Conservation (phyloP, 257 asterid genomes). For the Nicotiana obtusifolia region DNA sequence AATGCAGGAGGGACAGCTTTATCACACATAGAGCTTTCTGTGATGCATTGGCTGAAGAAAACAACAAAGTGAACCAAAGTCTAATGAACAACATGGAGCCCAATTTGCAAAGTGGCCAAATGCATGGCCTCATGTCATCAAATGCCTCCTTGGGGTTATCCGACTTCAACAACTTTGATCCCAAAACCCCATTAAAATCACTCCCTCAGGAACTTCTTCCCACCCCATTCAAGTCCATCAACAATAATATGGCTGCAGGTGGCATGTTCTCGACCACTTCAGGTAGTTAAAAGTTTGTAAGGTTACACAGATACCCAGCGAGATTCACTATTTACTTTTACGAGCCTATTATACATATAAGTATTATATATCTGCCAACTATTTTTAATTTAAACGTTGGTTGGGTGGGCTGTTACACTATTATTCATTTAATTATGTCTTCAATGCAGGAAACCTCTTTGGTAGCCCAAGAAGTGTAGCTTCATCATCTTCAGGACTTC, state of each 20-base stretch:
- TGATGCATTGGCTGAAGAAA: constrained; percentile 86
- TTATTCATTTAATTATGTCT: not conserved
- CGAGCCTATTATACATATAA: too few relatives aligned
- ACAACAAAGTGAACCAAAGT: constrained; percentile 64
- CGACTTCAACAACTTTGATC: constrained; percentile 44
- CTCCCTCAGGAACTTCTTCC: constrained; percentile 58
- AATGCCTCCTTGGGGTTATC: constrained; percentile 42
- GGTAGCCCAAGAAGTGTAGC: constrained; percentile 55
- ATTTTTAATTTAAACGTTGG: too few relatives aligned
- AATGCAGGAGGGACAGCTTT: constrained; percentile 84
- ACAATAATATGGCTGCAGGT: constrained; percentile 36
- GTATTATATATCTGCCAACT: too few relatives aligned
- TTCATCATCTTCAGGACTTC: constrained; percentile 66
- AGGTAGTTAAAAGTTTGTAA: not conserved
- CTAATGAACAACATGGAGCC: constrained; percentile 37
- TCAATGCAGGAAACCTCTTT: constrained; percentile 33
- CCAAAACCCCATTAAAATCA: constrained; percentile 42
- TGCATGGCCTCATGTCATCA: constrained; percentile 47
- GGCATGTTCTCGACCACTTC: constrained; percentile 58
- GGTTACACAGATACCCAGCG: too few relatives aligned
- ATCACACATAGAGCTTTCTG: constrained; percentile 94
- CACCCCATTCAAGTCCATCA: constrained; percentile 74
- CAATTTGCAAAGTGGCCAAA: constrained; percentile 28
- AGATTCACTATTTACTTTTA: too few relatives aligned
- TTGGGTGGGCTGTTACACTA: too few relatives aligned